Evolutionary conservation across 306 rosid genomes (phyloP).

Genomic region (Geum urbanum): DNA sequence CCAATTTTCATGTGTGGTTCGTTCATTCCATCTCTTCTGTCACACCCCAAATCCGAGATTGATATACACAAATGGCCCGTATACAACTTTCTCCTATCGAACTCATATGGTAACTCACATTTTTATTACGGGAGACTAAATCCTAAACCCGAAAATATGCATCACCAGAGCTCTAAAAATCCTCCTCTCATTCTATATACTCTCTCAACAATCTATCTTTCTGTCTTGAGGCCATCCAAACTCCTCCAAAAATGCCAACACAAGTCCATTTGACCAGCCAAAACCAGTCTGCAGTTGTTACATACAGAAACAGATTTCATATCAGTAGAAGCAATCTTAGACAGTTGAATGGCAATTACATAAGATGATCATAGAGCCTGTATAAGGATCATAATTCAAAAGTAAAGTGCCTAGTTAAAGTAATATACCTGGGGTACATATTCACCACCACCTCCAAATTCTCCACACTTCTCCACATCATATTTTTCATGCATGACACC

Average conservation of each 20-base stretch:
- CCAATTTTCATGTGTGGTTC: not conserved
- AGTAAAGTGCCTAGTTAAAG: not conserved
- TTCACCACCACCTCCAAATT: constrained; percentile 84
- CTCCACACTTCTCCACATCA: constrained; percentile 66
- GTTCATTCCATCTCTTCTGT: not conserved
- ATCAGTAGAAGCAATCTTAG: not conserved
- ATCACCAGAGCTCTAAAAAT: not conserved
- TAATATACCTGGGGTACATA: constrained; percentile 66
- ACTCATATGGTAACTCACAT: not conserved
- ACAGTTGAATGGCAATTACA: not conserved
- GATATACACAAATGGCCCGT: not conserved
- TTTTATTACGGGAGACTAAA: not conserved
- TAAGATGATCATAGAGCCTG: not conserved
- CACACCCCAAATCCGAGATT: not conserved
- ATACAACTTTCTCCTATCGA: not conserved
- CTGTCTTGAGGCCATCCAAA: constrained; percentile 89
- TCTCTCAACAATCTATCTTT: constrained; percentile 39
- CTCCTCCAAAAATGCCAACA: constrained; percentile 88
- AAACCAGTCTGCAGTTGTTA: constrained; percentile 80
- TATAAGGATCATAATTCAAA: not conserved
- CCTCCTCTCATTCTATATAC: not conserved
- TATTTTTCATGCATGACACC: constrained; percentile 80
- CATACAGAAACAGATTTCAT: constrained; percentile 16
- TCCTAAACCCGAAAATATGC: not conserved
- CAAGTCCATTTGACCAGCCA: constrained; percentile 95